Evolutionary conservation across 176 grass and related monocot genomes (phyloP).

Genomic region (Eleusine coracana): DNA sequence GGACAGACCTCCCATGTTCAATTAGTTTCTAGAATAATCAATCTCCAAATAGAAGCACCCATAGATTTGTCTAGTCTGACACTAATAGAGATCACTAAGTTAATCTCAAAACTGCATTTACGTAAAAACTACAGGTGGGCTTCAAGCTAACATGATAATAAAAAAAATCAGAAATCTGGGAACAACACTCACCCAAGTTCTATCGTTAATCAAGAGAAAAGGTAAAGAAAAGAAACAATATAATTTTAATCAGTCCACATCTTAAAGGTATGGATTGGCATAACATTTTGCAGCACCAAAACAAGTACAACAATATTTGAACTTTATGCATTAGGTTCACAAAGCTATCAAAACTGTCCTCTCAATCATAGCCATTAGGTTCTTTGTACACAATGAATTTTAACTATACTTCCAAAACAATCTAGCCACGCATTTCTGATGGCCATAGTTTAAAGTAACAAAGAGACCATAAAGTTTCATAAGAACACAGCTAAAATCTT

Average conservation of each 20-base stretch:
- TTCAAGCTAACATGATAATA: neutral
- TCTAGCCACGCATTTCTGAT: neutral
- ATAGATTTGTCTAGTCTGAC: constrained; percentile 16
- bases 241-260: neutral
- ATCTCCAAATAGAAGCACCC: neutral
- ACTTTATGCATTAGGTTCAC: neutral
- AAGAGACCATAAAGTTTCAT: neutral
- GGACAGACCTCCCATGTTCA: neutral
- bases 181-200: neutral
- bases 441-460: constrained; percentile 9
- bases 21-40: constrained; percentile 23
- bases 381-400: neutral
- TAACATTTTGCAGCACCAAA: neutral
- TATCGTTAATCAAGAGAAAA: neutral
- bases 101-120: constrained; percentile 22
- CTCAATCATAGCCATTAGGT: neutral
- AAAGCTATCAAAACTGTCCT: neutral
- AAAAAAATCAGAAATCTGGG: neutral
- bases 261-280: neutral
- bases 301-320: neutral
- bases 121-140: neutral
- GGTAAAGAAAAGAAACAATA: neutral
- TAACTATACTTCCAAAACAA: neutral
- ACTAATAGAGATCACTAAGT: constrained; percentile 28
- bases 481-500: constrained; percentile 32